These are phyloP conservation scores for Colletotrichum echinochloae DNA, from an alignment of 2,329 filamentous ascomycete species.

Conservation along the genomic window DNA sequence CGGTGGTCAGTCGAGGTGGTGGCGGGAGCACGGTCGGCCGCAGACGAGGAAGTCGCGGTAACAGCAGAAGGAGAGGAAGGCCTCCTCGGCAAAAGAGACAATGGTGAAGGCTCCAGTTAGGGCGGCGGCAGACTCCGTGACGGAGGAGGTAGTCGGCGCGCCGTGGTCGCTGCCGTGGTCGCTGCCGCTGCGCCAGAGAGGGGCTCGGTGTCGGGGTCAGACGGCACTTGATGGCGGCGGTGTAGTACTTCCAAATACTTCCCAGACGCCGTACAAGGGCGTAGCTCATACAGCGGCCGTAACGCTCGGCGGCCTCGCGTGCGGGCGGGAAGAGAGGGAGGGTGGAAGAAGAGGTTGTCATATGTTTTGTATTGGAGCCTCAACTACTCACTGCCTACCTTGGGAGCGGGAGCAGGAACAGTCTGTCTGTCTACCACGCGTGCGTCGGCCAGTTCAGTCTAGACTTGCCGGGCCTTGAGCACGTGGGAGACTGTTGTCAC, in stretches of 20 bases:
- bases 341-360: too few species aligned
- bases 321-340: too few species aligned
- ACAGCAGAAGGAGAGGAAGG: constrained; percentile 1
- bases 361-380: too few species aligned
- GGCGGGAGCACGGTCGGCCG: neutral
- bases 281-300: constrained; percentile 57
- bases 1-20: constrained; percentile 19
- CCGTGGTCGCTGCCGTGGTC: constrained; percentile 20
- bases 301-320: constrained; percentile 46
- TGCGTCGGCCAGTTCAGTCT: too few species aligned
- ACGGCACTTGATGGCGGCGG: constrained; percentile 45
- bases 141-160: too few species aligned
- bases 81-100: neutral
- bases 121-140: too few species aligned
- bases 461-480: too few species aligned
- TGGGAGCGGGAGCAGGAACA: too few species aligned
- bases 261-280: constrained; percentile 58
- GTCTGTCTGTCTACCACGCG: too few species aligned
- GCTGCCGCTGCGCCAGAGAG: constrained; percentile 25
- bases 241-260: constrained; percentile 59
- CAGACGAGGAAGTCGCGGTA: neutral
- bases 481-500: too few species aligned
- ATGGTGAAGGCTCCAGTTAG: constrained; percentile 3
- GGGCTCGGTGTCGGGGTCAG: constrained; percentile 28
- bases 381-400: too few species aligned